Conservation (phyloP, 768 basidiomycete species). For the Phylloporus sp. region DNA sequence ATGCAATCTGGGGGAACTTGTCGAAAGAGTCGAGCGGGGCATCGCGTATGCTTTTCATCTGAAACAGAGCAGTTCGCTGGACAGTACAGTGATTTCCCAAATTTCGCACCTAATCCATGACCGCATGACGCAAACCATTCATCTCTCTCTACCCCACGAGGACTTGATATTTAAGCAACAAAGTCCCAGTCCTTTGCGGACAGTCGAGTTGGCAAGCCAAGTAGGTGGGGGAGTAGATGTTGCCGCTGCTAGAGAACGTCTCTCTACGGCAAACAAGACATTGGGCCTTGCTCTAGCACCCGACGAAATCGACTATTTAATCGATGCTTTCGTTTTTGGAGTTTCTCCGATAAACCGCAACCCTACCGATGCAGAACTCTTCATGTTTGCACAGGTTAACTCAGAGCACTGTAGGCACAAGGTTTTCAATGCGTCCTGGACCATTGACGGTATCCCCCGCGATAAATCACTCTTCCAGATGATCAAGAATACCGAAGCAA, state of each 20-base stretch:
- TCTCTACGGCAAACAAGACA: conserved; percentile 72
- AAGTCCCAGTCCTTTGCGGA: conserved; percentile 62
- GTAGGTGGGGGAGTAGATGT: conserved; percentile 23
- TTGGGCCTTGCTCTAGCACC: conserved; percentile 87
- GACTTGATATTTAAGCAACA: conserved; percentile 56
- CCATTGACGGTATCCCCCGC: conserved; percentile 64
- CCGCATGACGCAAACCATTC: conserved; percentile 91
- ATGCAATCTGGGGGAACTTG: conserved; percentile 69
- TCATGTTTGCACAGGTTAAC: conserved; percentile 99
- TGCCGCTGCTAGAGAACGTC: conserved; percentile 52
- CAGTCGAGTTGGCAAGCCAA: conserved; percentile 53
- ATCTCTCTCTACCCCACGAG: conserved; percentile 55
- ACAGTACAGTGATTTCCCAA: conserved; percentile 42
- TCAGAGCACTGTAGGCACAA: conserved; percentile 99
- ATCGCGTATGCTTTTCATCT: conserved; percentile 61
- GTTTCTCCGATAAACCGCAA: conserved; percentile 64
- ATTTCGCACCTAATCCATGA: conserved; percentile 82
- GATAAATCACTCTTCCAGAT: conserved; percentile 87
- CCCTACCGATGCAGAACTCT: conserved; percentile 95
- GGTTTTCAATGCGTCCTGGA: conserved; percentile 98
- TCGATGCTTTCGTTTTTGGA: conserved; percentile 82
- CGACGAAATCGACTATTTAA: conserved; percentile 90
- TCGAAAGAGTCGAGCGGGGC: conserved; percentile 88
- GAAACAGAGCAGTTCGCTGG: conserved; percentile 37
- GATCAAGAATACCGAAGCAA: conserved; percentile 93